A percentile compares a stretch with the other conserved stretches of the same genome.
These are phyloP conservation scores for Mycena indigotica DNA, from an alignment of 768 basidiomycete species.

Conservation along the genomic window DNA sequence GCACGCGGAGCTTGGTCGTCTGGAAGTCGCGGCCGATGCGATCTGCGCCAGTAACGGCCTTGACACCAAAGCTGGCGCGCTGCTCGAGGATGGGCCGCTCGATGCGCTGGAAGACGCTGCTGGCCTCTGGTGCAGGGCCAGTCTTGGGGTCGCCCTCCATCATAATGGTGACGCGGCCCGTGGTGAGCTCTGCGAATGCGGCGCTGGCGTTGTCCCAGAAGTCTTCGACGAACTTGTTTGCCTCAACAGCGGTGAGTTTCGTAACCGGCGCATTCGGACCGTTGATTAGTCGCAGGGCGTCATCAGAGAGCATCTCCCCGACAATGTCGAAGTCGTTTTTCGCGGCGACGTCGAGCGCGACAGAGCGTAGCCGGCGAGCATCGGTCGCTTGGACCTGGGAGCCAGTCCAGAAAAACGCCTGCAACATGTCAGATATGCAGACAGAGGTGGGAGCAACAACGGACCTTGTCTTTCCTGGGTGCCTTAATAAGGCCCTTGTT, in stretches of 20 bases:
- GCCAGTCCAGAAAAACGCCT: constrained; percentile 1
- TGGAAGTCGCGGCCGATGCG: not conserved
- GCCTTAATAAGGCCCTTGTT: not conserved
- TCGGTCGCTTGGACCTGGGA: too few relatives aligned
- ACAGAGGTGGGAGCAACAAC: too few relatives aligned
- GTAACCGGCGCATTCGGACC: not conserved
- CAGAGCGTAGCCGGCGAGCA: not conserved
- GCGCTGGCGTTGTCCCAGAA: constrained; percentile 1
- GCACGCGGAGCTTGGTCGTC: not conserved
- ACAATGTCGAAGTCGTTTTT: not conserved
- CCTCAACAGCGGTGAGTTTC: not conserved
- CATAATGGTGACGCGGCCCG: not conserved
- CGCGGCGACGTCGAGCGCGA: not conserved
- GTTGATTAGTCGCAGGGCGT: not conserved
- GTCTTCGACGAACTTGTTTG: not conserved
- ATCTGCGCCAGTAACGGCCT: not conserved
- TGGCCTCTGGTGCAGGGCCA: not conserved
- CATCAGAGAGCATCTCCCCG: not conserved
- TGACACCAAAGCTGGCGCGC: not conserved
- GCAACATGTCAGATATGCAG: too few relatives aligned
- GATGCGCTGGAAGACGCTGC: not conserved
- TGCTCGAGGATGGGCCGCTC: not conserved
- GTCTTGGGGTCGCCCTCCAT: not conserved
- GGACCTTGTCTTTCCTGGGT: not conserved
- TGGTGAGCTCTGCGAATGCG: not conserved